Conservation (phyloP, 2,329 filamentous ascomycete species). For the Nigrograna mackinnonii region DNA sequence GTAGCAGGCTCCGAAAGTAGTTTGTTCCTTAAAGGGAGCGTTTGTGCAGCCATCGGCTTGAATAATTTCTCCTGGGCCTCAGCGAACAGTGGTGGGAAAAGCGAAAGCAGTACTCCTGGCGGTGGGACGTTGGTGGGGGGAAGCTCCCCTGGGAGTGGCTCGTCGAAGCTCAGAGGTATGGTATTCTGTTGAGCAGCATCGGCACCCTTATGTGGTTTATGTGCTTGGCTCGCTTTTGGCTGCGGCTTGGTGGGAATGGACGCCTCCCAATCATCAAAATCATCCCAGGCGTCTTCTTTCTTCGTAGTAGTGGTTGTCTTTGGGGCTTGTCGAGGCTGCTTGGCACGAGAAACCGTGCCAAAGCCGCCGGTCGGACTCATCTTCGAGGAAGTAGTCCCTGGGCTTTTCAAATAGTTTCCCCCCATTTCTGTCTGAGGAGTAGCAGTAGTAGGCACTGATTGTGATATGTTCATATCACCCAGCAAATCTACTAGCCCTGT, state of each 20-base stretch:
- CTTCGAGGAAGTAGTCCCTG: conserved; percentile 7
- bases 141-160: conserved; percentile 31
- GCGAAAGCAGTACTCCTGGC: conserved; percentile 77
- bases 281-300: conserved; percentile 48
- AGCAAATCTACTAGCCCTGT: conserved; percentile 29
- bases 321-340: conserved; percentile 3
- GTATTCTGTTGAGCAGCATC: conserved; percentile 12
- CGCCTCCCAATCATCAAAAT: conserved; percentile 48
- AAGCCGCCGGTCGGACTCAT: conserved; percentile 15
- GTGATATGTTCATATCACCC: conserved; percentile 26
- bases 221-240: conserved; percentile 5
- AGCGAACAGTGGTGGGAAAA: conserved; percentile 73
- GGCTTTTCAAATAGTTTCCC: background rate
- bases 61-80: conserved; percentile 68
- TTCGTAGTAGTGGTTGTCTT: conserved; percentile 5
- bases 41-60: conserved; percentile 64
- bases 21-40: conserved; percentile 62
- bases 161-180: conserved; percentile 22
- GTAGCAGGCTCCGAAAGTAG: conserved; percentile 67
- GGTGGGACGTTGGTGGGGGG: conserved; percentile 89
- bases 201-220: background rate
- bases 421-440: background rate
- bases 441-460: conserved; percentile 11
- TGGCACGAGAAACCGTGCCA: conserved; percentile 10
- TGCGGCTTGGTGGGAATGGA: conserved; percentile 27